Evolutionary conservation across 805 yeast species (phyloP), one percentile per base, ranked within the genome.

Genomic region (Schizosaccharomyces octosporus): DNA sequence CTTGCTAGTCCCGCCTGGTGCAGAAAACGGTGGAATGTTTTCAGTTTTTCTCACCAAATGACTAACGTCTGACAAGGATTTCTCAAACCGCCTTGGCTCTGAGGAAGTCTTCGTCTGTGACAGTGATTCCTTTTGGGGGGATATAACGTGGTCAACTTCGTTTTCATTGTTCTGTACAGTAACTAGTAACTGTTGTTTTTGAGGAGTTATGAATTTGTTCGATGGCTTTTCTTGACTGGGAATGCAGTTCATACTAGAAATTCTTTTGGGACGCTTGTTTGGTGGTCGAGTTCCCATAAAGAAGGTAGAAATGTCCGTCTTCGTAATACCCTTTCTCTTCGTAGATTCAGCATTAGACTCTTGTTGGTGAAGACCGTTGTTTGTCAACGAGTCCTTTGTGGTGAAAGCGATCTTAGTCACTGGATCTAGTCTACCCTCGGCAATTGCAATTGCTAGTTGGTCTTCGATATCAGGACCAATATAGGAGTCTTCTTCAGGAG

Each of bases 391-490:
- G 13, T 45, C 17, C 41, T 39, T 5, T 55, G 39, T 6, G 27
- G n/a, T 29, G 29, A 83, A 70, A 0, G 70, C 69, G 57, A 70
- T 67, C 64, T 79, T 80, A 0, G 80, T 74, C 61, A 78, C 74
- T 0, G 97, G 96, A 69, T 83, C 80, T 9, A 85, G 65, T 6
- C 75, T 76, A 0, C 94, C 97, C 19, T 64, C 65, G 9, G 95
- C 85, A 24, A 88, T 75, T 54, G 72, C 70, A 0, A 64, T 64
- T 66, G 85, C 89, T 9, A 79, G 65, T 0, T 75, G 76, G 41
- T 74, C 72, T 54, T 76, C 75, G 66, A 75, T 67, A 58, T 66
- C 66, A 0, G 71, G 42, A 13, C 41, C 27, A 2, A 32, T 32
- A 39, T n/a, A 42, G 6, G 42, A n/a, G 9, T 59, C 57, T 21